Conservation (phyloP, 2,329 filamentous ascomycete species). For the Myriosclerotinia scirpicola region DNA sequence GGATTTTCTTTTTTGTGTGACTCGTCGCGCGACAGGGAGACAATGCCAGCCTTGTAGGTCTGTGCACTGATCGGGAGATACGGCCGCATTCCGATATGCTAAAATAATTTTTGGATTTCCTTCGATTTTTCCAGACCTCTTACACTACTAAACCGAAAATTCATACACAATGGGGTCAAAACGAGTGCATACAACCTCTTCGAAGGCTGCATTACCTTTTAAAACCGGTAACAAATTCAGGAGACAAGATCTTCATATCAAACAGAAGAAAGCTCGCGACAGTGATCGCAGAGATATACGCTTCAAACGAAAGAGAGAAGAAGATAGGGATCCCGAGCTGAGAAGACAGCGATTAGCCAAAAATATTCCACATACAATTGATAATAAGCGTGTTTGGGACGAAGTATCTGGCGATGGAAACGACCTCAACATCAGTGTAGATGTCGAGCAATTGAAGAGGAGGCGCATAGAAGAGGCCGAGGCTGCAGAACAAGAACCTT, state of each 20-base stretch:
- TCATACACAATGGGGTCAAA: conserved; percentile 49
- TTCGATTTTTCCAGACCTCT: conserved; percentile 1
- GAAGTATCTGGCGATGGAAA: conserved; percentile 66
- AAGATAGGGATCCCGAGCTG: conserved; percentile 77
- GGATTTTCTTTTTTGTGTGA: conserved; percentile 25
- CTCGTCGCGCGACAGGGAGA: conserved; percentile 10
- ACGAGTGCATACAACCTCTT: conserved; percentile 45
- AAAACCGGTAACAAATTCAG: conserved; percentile 75
- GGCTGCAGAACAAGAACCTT: conserved; percentile 47
- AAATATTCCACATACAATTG: conserved; percentile 79
- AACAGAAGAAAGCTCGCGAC: conserved; percentile 75
- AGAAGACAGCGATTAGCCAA: conserved; percentile 69
- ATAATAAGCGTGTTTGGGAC: conserved; percentile 89
- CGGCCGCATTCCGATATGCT: conserved; percentile 18
- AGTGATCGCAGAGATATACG: conserved; percentile 74
- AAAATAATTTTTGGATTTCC: conserved; percentile 27
- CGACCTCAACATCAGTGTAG: conserved; percentile 53
- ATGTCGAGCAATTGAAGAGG: conserved; percentile 60
- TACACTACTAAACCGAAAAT: conserved; percentile 23
- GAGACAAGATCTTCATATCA: conserved; percentile 74
- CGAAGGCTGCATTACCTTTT: conserved; percentile 49
- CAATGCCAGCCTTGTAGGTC: conserved; percentile 13
- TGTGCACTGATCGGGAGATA: conserved; percentile 7
- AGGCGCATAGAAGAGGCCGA: conserved; percentile 54
- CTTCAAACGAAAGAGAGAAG: conserved; percentile 77